Conservation (phyloP, 305 asterid genomes). For the Ajuga reptans region DNA sequence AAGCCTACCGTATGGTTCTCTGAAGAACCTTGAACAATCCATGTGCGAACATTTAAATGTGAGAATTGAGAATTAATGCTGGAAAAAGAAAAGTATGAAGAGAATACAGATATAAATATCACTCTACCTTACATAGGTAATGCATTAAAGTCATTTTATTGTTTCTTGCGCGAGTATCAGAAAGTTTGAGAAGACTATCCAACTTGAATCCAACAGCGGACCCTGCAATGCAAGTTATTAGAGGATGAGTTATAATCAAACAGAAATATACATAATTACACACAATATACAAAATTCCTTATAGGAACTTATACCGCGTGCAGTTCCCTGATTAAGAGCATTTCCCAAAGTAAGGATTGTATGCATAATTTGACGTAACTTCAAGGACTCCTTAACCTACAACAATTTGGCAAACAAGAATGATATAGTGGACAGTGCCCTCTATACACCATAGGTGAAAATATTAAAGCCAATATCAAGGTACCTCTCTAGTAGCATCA, state of each 20-base stretch:
- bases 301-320: constrained; percentile 58
- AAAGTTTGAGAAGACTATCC: constrained; percentile 96
- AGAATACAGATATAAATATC: not conserved
- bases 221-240: constrained; percentile 47
- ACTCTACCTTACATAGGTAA: constrained; percentile 85
- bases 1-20: not conserved
- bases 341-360: constrained; percentile 95
- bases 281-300: constrained; percentile 7
- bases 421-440: constrained; percentile 15
- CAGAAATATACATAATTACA: not conserved
- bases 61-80: not conserved
- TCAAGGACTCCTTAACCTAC: constrained; percentile 81
- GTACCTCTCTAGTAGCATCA: constrained; percentile 87
- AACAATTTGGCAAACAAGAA: constrained; percentile 24
- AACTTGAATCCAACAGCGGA: constrained; percentile 96
- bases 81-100: not conserved
- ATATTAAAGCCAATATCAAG: constrained; percentile 16
- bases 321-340: constrained; percentile 98
- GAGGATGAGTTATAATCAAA: constrained; percentile 12
- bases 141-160: constrained; percentile 98
- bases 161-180: constrained; percentile 98
- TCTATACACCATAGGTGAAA: constrained; percentile 15
- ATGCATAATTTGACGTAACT: constrained; percentile 94
- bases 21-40: not conserved
- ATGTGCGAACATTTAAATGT: not conserved